phyloP scores from a whole-genome alignment of 805 yeast species.

The Starmerella roubikii region DNA sequence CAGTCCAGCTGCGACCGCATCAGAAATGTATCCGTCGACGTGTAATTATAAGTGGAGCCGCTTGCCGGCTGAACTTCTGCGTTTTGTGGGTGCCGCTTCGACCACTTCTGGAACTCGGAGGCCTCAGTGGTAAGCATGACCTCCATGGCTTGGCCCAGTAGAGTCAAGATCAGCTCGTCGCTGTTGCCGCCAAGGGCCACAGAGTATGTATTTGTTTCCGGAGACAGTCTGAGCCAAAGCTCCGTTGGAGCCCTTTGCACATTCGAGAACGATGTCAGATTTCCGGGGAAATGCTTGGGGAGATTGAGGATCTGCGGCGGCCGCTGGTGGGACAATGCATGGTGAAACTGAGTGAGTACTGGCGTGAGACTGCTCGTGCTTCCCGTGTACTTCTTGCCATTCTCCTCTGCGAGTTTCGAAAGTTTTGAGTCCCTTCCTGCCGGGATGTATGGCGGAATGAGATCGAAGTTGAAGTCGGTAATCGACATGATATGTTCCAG shows the following conservation, averaged over 20 bases:
- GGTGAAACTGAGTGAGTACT: constrained; percentile 59
- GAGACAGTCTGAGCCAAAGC: constrained; percentile 39
- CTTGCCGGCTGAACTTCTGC: background rate
- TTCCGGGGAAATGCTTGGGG: constrained; percentile 33
- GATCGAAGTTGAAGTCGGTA: constrained; percentile 50
- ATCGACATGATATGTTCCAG: constrained; percentile 48
- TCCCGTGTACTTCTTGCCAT: constrained; percentile 38
- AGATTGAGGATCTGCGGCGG: constrained; percentile 36
- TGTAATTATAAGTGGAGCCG: constrained; percentile 51
- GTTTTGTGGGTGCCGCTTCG: constrained; percentile 15
- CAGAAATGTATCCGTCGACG: constrained; percentile 51
- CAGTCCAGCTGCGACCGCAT: constrained; percentile 90
- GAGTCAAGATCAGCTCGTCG: constrained; percentile 51
- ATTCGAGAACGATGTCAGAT: constrained; percentile 28
- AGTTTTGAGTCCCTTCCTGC: constrained; percentile 53
- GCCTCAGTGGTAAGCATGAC: constrained; percentile 51
- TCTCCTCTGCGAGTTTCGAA: constrained; percentile 33
- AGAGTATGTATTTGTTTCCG: constrained; percentile 37
- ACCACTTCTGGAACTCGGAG: constrained; percentile 35
- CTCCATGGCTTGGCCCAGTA: constrained; percentile 71
- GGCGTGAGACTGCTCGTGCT: constrained; percentile 86
- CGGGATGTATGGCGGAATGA: constrained; percentile 44
- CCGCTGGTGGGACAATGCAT: constrained; percentile 47
- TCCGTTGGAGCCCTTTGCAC: constrained; percentile 42
- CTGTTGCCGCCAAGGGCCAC: constrained; percentile 57